A percentile compares a stretch with the other conserved stretches of the same genome.
phyloP scores from a whole-genome alignment of 345 rosid species.

The Toxicodendron radicans region DNA sequence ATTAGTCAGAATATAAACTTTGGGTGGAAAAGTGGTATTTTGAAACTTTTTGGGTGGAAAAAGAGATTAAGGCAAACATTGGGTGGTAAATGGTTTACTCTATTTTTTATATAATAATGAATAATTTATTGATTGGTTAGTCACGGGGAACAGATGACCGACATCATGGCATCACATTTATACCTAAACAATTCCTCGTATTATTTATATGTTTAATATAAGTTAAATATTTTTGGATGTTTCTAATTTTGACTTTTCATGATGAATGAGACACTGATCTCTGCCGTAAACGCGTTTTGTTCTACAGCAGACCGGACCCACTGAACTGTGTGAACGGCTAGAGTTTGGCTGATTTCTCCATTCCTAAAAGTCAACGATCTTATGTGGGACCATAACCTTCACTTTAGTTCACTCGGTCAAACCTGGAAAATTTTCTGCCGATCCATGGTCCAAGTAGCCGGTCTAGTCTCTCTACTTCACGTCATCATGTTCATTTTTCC shows the following conservation, averaged over 20 bases:
- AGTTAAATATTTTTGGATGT: background rate
- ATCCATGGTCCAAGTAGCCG: background rate
- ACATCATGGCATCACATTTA: background rate
- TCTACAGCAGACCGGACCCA: constrained; percentile 8
- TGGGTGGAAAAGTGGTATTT: too few species aligned
- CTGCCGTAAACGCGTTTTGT: constrained; percentile 7
- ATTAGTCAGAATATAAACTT: too few species aligned
- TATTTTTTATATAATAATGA: too few species aligned
- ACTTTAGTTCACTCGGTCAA: background rate
- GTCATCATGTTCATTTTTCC: background rate
- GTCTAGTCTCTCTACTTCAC: background rate
- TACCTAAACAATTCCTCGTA: background rate
- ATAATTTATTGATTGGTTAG: too few species aligned
- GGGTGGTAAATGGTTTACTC: too few species aligned
- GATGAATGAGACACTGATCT: background rate
- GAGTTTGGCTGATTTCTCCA: background rate
- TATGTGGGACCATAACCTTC: background rate
- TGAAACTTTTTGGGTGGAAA: too few species aligned
- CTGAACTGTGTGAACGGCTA: background rate
- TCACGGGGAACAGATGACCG: background rate
- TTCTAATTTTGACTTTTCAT: background rate
- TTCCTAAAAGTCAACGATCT: background rate
- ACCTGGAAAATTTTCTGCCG: too few species aligned
- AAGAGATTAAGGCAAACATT: too few species aligned
- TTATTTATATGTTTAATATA: background rate